A percentile compares a stretch with the other conserved stretches of the same genome.
phyloP scores from a whole-genome alignment of 2,329 filamentous ascomycete genomes.

The Amauroascus verrucosus region DNA sequence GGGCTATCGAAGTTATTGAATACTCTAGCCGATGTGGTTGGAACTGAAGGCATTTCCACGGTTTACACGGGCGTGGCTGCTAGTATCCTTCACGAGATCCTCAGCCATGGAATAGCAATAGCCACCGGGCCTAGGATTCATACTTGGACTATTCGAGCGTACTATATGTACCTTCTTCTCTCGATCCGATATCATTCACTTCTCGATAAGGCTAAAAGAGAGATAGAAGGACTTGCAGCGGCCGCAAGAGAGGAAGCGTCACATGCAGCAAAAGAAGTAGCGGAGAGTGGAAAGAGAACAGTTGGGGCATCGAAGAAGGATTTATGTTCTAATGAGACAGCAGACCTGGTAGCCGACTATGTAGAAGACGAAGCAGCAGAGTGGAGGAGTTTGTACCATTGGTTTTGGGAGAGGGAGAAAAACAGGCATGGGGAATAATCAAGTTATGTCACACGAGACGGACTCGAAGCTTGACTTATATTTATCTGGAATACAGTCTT shows the following conservation, averaged over 20 bases:
- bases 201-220: slow-evolving; percentile 28
- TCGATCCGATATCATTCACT: slow-evolving; percentile 15
- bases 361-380: slow-evolving; percentile 35
- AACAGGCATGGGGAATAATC: background rate
- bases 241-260: slow-evolving; percentile 28
- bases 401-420: slow-evolving; percentile 35
- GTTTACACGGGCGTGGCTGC: slow-evolving; percentile 69
- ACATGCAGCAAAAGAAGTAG: slow-evolving; percentile 24
- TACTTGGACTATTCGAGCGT: slow-evolving; percentile 58
- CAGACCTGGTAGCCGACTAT: slow-evolving; percentile 38
- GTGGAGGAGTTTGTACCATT: slow-evolving; percentile 29
- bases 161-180: slow-evolving; percentile 56
- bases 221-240: slow-evolving; percentile 34
- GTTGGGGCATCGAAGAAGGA: background rate
- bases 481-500: no score
- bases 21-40: background rate
- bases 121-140: slow-evolving; percentile 72
- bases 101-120: slow-evolving; percentile 81
- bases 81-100: slow-evolving; percentile 72
- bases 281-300: slow-evolving; percentile 14
- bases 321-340: slow-evolving; percentile 30
- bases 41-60: slow-evolving; percentile 12
- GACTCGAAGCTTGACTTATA: no score
- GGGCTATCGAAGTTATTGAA: background rate
- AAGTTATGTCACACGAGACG: no score